phyloP scores from a whole-genome alignment of 208 protist species.

The Leishmania tarentolae region DNA sequence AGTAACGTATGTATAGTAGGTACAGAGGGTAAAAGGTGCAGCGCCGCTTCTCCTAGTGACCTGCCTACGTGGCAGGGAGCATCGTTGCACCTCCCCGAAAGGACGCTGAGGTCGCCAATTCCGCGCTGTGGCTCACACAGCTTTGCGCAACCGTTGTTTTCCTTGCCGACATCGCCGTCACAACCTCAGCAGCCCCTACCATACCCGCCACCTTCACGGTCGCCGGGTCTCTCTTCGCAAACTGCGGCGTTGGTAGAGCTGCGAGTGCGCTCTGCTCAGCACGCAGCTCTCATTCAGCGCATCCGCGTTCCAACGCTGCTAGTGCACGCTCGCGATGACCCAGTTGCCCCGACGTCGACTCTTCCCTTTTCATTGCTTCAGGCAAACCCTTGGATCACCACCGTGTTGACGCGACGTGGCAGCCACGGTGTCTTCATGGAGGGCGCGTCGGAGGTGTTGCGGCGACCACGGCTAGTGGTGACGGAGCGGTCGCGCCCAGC shows the following conservation, averaged over 20 bases:
- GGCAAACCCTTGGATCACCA: slow-evolving; percentile 37
- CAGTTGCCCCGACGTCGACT: slow-evolving; percentile 35
- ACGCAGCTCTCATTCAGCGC: slow-evolving; percentile 36
- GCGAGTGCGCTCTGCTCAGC: slow-evolving; percentile 31
- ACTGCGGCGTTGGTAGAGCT: slow-evolving; percentile 39
- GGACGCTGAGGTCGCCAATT: neutral
- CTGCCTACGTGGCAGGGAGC: neutral
- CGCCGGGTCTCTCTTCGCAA: slow-evolving; percentile 12
- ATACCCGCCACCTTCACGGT: slow-evolving; percentile 8
- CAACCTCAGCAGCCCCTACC: slow-evolving; percentile 19
- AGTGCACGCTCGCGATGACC: slow-evolving; percentile 46
- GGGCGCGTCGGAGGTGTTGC: slow-evolving; percentile 21
- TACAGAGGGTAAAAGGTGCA: neutral
- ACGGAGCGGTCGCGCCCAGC: slow-evolving; percentile 2
- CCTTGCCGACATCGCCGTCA: neutral
- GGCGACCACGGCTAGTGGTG: slow-evolving; percentile 21
- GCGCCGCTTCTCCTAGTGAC: neutral
- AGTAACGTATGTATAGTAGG: neutral
- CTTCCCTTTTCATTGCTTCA: slow-evolving; percentile 38
- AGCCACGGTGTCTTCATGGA: slow-evolving; percentile 50
- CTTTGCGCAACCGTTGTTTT: neutral
- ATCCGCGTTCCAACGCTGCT: slow-evolving; percentile 44
- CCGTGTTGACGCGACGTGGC: slow-evolving; percentile 55
- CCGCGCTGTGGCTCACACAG: neutral
- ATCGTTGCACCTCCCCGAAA: neutral